A percentile compares a stretch with the other conserved stretches of the same genome.
These are phyloP conservation scores for Nemania serpens DNA, from an alignment of 2,329 filamentous ascomycete species.

Conservation along the genomic window DNA sequence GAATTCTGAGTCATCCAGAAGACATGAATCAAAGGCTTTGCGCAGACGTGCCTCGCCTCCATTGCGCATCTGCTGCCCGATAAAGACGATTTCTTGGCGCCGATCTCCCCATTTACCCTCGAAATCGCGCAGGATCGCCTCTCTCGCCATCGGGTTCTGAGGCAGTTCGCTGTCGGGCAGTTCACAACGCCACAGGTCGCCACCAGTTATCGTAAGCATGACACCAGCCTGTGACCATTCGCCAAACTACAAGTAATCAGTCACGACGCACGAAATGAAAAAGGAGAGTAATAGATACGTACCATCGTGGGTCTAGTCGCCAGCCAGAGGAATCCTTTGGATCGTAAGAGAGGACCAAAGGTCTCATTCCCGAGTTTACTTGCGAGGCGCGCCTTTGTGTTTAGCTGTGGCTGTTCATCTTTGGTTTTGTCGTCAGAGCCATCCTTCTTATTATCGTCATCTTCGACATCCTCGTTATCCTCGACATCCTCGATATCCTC, in stretches of 20 bases:
- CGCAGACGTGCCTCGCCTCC: slow-evolving; percentile 50
- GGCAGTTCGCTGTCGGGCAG: slow-evolving; percentile 58
- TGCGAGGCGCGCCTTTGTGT: slow-evolving; percentile 48
- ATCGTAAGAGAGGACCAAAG: slow-evolving; percentile 62
- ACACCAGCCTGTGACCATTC: slow-evolving; percentile 69
- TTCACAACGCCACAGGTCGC: slow-evolving; percentile 63
- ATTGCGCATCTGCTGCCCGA: slow-evolving; percentile 67
- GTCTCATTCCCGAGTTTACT: slow-evolving; percentile 60
- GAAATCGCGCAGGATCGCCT: slow-evolving; percentile 55
- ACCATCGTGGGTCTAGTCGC: slow-evolving; percentile 59
- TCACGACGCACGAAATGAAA: not conserved
- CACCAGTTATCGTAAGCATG: slow-evolving; percentile 64
- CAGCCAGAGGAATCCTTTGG: slow-evolving; percentile 65
- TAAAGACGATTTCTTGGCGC: slow-evolving; percentile 74
- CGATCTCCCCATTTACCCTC: slow-evolving; percentile 69
- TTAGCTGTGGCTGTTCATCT: slow-evolving; percentile 36
- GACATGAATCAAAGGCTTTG: slow-evolving; percentile 60
- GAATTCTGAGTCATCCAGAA: slow-evolving; percentile 65
- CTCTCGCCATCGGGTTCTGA: slow-evolving; percentile 52
- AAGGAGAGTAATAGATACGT: not conserved
- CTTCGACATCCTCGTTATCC: slow-evolving; percentile 34
- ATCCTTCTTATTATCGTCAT: slow-evolving; percentile 29
- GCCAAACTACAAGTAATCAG: slow-evolving; percentile 47
- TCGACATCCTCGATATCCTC: slow-evolving; percentile 28
- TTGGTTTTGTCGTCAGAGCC: slow-evolving; percentile 28